phyloP scores from a whole-genome alignment of 225 moss, liverwort and hornwort genomes.

The Rhytidiadelphus loreus region DNA sequence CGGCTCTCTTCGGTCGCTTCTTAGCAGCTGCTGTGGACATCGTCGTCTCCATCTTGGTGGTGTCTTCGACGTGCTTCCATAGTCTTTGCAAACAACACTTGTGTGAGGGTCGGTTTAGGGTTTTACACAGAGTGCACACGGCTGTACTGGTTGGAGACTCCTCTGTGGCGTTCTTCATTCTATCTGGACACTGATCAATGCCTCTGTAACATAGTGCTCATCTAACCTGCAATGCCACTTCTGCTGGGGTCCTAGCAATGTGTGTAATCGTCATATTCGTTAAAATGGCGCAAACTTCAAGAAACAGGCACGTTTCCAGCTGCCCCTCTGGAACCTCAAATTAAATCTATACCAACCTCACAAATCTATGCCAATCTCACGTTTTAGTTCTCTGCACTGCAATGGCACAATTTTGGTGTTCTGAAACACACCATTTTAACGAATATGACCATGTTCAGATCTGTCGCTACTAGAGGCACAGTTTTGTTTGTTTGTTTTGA shows the following conservation, averaged over 20 bases:
- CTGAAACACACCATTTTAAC: background rate
- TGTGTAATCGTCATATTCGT: background rate
- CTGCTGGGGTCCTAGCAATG: background rate
- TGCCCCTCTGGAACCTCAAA: background rate
- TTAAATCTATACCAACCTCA: background rate
- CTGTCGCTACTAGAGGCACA: background rate
- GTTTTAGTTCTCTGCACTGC: background rate
- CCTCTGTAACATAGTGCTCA: background rate
- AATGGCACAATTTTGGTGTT: background rate
- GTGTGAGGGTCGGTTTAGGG: slow-evolving; percentile 10
- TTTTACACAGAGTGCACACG: slow-evolving; percentile 26
- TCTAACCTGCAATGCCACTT: slow-evolving; percentile 1
- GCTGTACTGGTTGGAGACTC: background rate
- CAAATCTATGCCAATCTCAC: background rate
- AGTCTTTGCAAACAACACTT: slow-evolving; percentile 34
- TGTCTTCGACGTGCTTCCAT: slow-evolving; percentile 25
- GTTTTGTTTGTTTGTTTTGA: too few species aligned
- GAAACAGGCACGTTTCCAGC: too few species aligned
- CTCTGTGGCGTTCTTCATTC: slow-evolving; percentile 1
- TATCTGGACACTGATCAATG: background rate
- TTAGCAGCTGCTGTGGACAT: background rate
- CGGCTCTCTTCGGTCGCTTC: background rate
- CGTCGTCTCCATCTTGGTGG: background rate
- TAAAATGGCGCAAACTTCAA: background rate
- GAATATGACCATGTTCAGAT: background rate